A percentile compares a stretch with the other conserved stretches of the same genome.
Conservation (phyloP, 1,284 basidiomycete species). For the Acaromyces ingoldii region DNA sequence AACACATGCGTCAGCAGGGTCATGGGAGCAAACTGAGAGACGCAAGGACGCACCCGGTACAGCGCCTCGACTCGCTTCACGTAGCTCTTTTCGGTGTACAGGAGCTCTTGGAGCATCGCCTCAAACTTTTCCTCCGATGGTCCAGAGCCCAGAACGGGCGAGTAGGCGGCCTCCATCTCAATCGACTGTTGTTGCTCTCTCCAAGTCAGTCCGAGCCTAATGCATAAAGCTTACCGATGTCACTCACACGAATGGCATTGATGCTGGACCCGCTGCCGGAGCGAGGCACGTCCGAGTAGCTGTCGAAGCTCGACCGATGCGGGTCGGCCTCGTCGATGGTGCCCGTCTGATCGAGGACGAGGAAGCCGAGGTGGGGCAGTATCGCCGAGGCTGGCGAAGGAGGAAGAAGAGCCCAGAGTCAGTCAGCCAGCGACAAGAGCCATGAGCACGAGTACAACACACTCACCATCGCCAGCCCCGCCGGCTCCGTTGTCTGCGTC, state of each 20-base stretch:
- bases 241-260: slow-evolving; percentile 16
- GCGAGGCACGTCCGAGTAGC: slow-evolving; percentile 14
- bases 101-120: slow-evolving; percentile 36
- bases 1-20: no score
- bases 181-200: no score
- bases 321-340: slow-evolving; percentile 3
- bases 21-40: not conserved
- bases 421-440: not conserved
- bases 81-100: slow-evolving; percentile 49
- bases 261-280: slow-evolving; percentile 38
- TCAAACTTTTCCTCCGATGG: slow-evolving; percentile 17
- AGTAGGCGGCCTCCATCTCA: no score
- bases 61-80: slow-evolving; percentile 43
- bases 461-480: not conserved
- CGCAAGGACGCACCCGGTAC: slow-evolving; percentile 11
- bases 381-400: slow-evolving; percentile 12
- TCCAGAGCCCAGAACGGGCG: no score
- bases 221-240: not conserved
- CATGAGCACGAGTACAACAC: not conserved
- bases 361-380: slow-evolving; percentile 27
- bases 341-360: slow-evolving; percentile 28
- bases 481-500: not conserved
- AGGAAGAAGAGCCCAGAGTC: not conserved
- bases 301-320: not conserved
- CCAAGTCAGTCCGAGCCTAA: no score